Evolutionary conservation across 768 basidiomycete genomes (phyloP).

Genomic region (Basidioascus undulatus): DNA sequence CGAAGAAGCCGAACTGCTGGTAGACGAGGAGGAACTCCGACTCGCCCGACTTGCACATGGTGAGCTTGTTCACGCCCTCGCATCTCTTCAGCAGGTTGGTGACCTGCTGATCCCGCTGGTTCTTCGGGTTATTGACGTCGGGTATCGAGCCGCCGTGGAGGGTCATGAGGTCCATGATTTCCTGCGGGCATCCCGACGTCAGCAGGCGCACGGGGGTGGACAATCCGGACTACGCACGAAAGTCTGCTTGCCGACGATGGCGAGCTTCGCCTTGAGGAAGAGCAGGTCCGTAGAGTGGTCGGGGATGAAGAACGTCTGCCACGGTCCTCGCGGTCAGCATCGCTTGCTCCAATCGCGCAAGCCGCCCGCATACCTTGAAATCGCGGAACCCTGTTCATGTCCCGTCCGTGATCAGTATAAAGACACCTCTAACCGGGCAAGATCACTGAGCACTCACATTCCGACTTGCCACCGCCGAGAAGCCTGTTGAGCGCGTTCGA

Average conservation of each 20-base stretch:
- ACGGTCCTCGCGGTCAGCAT: constrained; percentile 23
- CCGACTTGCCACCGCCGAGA: not conserved
- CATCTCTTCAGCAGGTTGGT: constrained; percentile 53
- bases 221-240: too few species aligned
- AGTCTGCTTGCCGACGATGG: constrained; percentile 74
- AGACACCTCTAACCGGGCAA: not conserved
- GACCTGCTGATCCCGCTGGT: constrained; percentile 28
- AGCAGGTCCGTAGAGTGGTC: too few species aligned
- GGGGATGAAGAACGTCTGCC: constrained; percentile 39
- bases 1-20: constrained; percentile 71
- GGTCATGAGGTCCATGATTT: constrained; percentile 92
- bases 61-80: constrained; percentile 23
- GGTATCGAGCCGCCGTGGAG: constrained; percentile 74
- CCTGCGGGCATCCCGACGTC: too few species aligned
- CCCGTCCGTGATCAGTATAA: too few species aligned
- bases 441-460: not conserved
- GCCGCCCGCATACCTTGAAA: constrained; percentile 8
- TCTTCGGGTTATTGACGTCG: constrained; percentile 20
- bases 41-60: not conserved
- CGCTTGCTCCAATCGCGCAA: too few species aligned
- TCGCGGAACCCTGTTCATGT: not conserved
- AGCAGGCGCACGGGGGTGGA: too few species aligned
- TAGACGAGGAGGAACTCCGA: constrained; percentile 4
- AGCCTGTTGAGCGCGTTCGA: constrained; percentile 42
- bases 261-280: constrained; percentile 81